Base-by-base conservation (phyloP, 2,329 filamentous ascomycete species). In the Davidsoniella neocaledoniae region DNA sequence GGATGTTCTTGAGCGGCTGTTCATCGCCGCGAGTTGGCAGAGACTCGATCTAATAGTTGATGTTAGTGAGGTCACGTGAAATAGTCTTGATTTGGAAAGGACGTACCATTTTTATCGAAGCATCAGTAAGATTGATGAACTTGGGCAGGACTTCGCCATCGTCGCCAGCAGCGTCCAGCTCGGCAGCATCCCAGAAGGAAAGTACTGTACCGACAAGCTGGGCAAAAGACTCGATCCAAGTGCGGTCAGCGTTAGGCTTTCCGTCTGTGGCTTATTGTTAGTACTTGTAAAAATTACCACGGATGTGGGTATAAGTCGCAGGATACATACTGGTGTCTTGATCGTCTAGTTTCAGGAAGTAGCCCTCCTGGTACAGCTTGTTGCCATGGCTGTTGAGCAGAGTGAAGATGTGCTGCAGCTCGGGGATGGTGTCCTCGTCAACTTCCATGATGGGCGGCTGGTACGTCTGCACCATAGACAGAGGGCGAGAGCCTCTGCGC, bases 331-430 rank as follows among this genome's bases (percentile, higher is more conserved):
- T 81, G 50, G 79, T 81, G 60, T 96, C 93, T 57, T 94, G 79
- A 64, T 98, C 91, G 63, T 95, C 90, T 45, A 98, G 70, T 66
- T 96, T 98, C 58, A 98, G 68, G 57, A 98, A 96, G 61, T 96
- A 98, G 37, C 91, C 91, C 67, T 98, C 91, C 58, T 95, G 88
- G 63, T 96, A 98, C 50, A 96, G 70, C 67, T 96, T 96, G 65
- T 95, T 95, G 52, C 79, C 82, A 64, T 98, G 91, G 65, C 83
- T 91, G 67, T 94, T 96, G 56, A 98, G 74, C 61, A 86, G 91
- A 54, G 78, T 85, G 65, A 96, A 96, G 59, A 96, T 88, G 55
- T 88, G 90, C 67, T 87, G 83, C 55, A 98, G 73, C 71, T 98
- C 91, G 37, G 91, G 87, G 55, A 91, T 79, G 26, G 86, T 94